Evolutionary conservation across 192 early-diverging fungal genomes (phyloP), one percentile per base, ranked within the genome.

Genomic region (Kappamyces sp.): DNA sequence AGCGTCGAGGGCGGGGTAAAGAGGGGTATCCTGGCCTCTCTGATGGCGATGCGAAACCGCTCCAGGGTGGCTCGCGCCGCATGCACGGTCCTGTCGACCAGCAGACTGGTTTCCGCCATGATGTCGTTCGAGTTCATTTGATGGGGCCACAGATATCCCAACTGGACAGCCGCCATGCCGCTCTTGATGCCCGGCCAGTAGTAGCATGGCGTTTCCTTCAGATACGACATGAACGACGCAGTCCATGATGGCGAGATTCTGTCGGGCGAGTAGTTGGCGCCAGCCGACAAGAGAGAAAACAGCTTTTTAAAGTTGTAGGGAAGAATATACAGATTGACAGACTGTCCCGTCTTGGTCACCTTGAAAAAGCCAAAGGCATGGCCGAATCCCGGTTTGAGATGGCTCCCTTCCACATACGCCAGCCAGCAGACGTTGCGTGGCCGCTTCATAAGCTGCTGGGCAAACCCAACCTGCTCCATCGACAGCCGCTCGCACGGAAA

Each of bases 231-330:
- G 61, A 68, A 67, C 23, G 31, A n/a, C 6, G 48, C 36, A 8
- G 52, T 12, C 3, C 6, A 54, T 49, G 65, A 60, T 66, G 8
- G 61, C 63, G 13, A 64, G 61, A 8, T 68, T 39, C 50, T 76
- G 62, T 2, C 60, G 54, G 42, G 35, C 7, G 33, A 3, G 43
- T 23, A 23, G 23, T 23, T 23, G 23, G 23, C 23, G 23, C 23
- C 23, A 77, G 60, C 72, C 67, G 34, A 90, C 65, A 15, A 87
- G 63, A 35, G 73, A 79, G 67, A 90, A 92, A 23, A 23, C n/a
- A 90, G 70, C 38, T 72, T 75, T 1, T 84, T 80, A 60, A 82
- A 92, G 62, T 90, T 89, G 67, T 92, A 92, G 1, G 90, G 86
- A 48, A 89, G 66, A 3, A 88, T 68, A 40, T 86, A 89, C 61